A percentile compares a stretch with the other conserved stretches of the same genome.
phyloP scores from a whole-genome alignment of 2,329 filamentous ascomycete genomes.

The Mycosphaerella sp. region DNA sequence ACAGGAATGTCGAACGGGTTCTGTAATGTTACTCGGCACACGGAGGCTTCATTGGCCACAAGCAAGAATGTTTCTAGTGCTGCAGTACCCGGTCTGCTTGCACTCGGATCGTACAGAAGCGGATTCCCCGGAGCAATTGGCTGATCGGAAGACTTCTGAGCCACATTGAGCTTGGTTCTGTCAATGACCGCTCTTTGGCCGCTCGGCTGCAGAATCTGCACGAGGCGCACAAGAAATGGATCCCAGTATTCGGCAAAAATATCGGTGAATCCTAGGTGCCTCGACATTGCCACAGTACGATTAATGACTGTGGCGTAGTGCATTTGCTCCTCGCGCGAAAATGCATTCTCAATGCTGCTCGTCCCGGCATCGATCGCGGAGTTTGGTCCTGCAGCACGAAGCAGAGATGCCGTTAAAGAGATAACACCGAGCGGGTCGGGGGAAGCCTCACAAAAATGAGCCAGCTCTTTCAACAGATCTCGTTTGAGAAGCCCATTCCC shows the following conservation, averaged over 20 bases:
- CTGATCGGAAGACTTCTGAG: constrained; percentile 10
- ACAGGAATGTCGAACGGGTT: constrained; percentile 93
- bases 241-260: constrained; percentile 91
- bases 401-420: constrained; percentile 73
- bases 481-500: constrained; percentile 76
- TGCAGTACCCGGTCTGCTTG: constrained; percentile 56
- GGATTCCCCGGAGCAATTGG: constrained; percentile 52
- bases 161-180: constrained; percentile 18
- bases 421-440: constrained; percentile 90
- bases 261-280: constrained; percentile 62
- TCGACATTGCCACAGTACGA: constrained; percentile 71
- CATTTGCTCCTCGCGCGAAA: constrained; percentile 67
- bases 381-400: constrained; percentile 68
- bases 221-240: constrained; percentile 77
- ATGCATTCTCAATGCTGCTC: constrained; percentile 6
- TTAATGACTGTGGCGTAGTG: constrained; percentile 78
- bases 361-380: constrained; percentile 25
- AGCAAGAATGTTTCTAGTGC: constrained; percentile 56
- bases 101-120: constrained; percentile 92
- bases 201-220: constrained; percentile 56
- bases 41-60: constrained; percentile 69
- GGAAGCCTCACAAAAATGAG: constrained; percentile 87
- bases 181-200: constrained; percentile 20
- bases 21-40: constrained; percentile 77
- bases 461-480: constrained; percentile 80